phyloP scores from a whole-genome alignment of 768 basidiomycete genomes.

The Pisolithus tinctorius region DNA sequence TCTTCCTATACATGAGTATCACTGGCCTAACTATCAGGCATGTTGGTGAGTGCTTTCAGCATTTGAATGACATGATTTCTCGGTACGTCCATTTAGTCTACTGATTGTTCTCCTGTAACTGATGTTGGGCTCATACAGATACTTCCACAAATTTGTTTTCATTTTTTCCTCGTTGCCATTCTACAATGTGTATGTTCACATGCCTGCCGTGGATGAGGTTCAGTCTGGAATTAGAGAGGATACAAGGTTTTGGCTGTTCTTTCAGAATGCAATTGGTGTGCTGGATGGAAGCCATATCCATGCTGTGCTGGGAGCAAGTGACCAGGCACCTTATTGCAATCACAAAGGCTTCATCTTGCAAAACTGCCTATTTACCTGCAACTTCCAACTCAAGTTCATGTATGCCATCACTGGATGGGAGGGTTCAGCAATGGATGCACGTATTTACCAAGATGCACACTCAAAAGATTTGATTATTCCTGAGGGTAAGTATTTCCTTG shows the following conservation, averaged over 20 bases:
- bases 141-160: neutral
- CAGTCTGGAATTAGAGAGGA: neutral
- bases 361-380: neutral
- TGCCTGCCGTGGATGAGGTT: neutral
- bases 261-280: neutral
- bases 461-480: neutral
- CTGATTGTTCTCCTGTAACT: no score
- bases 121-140: neutral
- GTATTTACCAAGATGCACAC: neutral
- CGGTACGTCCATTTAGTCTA: no score
- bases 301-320: neutral
- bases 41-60: no score
- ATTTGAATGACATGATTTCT: no score
- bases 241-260: neutral
- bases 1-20: no score
- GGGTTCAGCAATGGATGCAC: no score
- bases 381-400: neutral
- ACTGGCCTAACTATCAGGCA: no score
- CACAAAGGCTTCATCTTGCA: neutral
- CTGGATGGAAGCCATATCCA: neutral
- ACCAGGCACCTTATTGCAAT: neutral
- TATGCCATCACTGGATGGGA: neutral
- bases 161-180: neutral
- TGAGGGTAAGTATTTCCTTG: neutral
- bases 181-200: neutral